Percentiles rank a stretch among this genome's conserved stretches.
phyloP scores from a whole-genome alignment of 2,329 filamentous ascomycete genomes.

The Zopfia rhizophila region DNA sequence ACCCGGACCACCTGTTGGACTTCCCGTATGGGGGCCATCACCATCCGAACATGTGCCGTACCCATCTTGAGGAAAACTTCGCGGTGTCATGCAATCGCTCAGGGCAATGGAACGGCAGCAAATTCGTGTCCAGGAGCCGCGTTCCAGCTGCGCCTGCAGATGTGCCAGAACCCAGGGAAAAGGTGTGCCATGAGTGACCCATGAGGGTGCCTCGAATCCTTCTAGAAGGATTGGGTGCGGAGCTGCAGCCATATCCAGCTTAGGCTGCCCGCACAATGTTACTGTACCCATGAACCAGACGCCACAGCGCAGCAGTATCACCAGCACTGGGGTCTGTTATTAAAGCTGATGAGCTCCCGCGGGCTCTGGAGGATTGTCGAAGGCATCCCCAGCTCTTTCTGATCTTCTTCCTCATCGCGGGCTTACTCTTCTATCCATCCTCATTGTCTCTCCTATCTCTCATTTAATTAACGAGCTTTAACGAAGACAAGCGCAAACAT shows the following conservation, averaged over 20 bases:
- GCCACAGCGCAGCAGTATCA: conserved; percentile 47
- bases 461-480: conserved; percentile 18
- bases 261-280: conserved; percentile 44
- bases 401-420: conserved; percentile 31
- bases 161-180: conserved; percentile 19
- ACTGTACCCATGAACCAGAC: conserved; percentile 45
- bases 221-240: conserved; percentile 47
- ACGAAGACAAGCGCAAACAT: conserved; percentile 42
- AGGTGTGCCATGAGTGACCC: conserved; percentile 13
- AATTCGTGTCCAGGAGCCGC: not conserved
- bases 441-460: conserved; percentile 20
- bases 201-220: conserved; percentile 32
- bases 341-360: conserved; percentile 37
- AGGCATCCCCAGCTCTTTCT: conserved; percentile 38
- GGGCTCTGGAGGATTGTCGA: conserved; percentile 15
- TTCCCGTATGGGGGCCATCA: conserved; percentile 30
- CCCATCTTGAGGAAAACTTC: too few species aligned
- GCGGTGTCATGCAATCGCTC: not conserved
- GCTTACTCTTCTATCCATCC: conserved; percentile 29
- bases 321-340: conserved; percentile 35
- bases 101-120: not conserved
- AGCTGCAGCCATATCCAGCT: conserved; percentile 35
- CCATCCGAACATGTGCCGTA: conserved; percentile 22
- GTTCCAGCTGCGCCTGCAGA: conserved; percentile 4
- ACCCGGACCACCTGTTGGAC: conserved; percentile 44